phyloP scores from a whole-genome alignment of 78 protist species.

The Dictyostelium discoideum region DNA sequence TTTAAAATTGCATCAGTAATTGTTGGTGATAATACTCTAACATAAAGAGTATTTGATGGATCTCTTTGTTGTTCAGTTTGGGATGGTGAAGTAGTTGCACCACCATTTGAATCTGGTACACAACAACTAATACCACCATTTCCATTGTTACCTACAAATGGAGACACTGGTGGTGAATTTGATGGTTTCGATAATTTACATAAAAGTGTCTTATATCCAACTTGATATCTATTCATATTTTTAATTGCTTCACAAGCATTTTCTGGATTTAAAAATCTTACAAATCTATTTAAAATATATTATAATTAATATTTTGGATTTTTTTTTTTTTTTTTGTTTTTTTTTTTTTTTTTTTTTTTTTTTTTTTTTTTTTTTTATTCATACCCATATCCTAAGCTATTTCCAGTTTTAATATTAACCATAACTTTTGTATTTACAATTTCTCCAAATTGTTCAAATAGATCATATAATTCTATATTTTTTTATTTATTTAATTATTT shows the following conservation, averaged over 20 bases:
- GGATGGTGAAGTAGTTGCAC: not conserved
- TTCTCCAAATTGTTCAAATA: slow-evolving; percentile 49
- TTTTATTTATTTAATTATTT: not conserved
- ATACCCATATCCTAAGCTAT: slow-evolving; percentile 60
- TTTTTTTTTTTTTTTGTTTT: not conserved
- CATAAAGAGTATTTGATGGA: slow-evolving; percentile 37
- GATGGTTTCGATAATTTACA: slow-evolving; percentile 67
- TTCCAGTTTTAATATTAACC: slow-evolving; percentile 68
- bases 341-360: not conserved
- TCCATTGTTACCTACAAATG: not conserved
- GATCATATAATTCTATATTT: slow-evolving; percentile 19
- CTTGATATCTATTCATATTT: slow-evolving; percentile 53
- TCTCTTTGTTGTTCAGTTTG: not conserved
- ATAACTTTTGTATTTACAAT: slow-evolving; percentile 62
- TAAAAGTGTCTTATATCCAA: slow-evolving; percentile 35
- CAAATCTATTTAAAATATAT: slow-evolving; percentile 24
- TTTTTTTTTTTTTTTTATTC: not conserved
- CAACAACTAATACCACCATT: not conserved
- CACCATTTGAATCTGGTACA: not conserved
- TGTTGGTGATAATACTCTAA: slow-evolving; percentile 54
- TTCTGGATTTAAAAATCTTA: slow-evolving; percentile 47
- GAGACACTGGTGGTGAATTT: not conserved
- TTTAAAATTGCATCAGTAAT: slow-evolving; percentile 38
- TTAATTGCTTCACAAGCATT: slow-evolving; percentile 44
- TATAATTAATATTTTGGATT: not conserved